These are phyloP conservation scores for Verticillium alfalfae DNA, from an alignment of 2,329 filamentous ascomycete genomes.

Conservation along the genomic window DNA sequence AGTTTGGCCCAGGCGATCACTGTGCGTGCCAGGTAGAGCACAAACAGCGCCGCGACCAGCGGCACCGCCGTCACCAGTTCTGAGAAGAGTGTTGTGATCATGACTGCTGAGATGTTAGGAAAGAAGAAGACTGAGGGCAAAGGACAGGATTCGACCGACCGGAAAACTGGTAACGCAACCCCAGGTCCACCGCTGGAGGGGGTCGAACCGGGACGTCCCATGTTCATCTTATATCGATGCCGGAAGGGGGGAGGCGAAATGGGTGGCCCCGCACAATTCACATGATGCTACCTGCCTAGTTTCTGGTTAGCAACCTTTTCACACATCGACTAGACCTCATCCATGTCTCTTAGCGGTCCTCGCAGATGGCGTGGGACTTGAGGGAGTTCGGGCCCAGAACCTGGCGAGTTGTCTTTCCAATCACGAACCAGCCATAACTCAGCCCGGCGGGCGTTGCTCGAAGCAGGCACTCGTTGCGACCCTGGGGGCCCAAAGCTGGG, in stretches of 20 bases:
- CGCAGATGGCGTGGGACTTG: too few relatives aligned
- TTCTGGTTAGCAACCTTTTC: neutral
- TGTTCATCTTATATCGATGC: neutral
- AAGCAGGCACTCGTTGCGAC: neutral
- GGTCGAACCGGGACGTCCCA: neutral
- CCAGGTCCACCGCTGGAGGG: neutral
- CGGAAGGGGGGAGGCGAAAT: neutral
- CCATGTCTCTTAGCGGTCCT: neutral
- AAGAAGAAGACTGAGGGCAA: neutral
- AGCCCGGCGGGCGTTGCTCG: neutral
- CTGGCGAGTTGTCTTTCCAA: neutral
- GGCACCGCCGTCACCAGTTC: neutral
- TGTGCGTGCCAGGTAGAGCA: neutral
- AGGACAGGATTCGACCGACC: neutral
- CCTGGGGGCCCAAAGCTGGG: neutral
- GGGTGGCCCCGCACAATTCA: neutral
- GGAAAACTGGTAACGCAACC: neutral
- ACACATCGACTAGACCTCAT: neutral
- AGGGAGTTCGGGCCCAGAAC: neutral
- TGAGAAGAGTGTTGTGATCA: neutral
- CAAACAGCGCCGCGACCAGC: neutral
- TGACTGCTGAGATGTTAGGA: neutral
- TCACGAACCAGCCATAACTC: neutral
- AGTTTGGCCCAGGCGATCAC: slow-evolving; percentile 7
- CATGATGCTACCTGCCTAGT: neutral